Evolutionary conservation across 176 grass and related monocot genomes (phyloP), one percentile per base, ranked within the genome.

Genomic region (Hsuehochloa calcarea): DNA sequence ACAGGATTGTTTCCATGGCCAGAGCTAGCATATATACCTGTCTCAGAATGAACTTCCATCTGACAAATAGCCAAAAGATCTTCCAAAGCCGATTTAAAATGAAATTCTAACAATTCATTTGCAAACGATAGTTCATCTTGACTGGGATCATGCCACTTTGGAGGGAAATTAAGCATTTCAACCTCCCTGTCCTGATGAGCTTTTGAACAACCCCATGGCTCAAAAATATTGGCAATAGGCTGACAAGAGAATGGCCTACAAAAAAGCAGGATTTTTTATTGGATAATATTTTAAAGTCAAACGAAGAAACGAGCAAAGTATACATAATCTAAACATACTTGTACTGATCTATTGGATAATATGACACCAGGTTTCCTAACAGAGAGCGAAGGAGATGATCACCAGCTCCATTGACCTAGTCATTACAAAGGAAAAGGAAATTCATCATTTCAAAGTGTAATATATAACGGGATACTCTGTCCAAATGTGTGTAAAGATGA

Each of bases 161-260:
- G 93, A 85, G 86, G 72, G 38, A 88, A 80, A 68, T 84, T 86
- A 62, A 95, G 85, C 80, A 85, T 88, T 71, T 93, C 89, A 79
- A 40, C 72, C 61, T 88, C 80, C 68, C 75, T 80, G 38, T 87
- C 80, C 17, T 86, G 87, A 74, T 88, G 86, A 83, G 85, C 85
- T 90, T 98, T 98, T 63, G 93, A 92, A 78, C 93, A 98, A 46
- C 86, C 85, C 96, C 96, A 98, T 85, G 73, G 89, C 85, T 98
- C 96, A 82, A 98, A 73, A 85, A 89, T 82, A 74, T 85, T 89
- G 75, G 85, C 56, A 80, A 70, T 89, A 83, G 83, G 77, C 68
- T 89, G 85, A 74, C 85, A 87, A 90, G 51, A 79, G 58, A 85
- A 93, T 58, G 91, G 80, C 85, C 96, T 98, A 79, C 44, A 92